Base-by-base conservation (phyloP, 495 filamentous ascomycete genomes). In the Penicillium atrosanguineum region DNA sequence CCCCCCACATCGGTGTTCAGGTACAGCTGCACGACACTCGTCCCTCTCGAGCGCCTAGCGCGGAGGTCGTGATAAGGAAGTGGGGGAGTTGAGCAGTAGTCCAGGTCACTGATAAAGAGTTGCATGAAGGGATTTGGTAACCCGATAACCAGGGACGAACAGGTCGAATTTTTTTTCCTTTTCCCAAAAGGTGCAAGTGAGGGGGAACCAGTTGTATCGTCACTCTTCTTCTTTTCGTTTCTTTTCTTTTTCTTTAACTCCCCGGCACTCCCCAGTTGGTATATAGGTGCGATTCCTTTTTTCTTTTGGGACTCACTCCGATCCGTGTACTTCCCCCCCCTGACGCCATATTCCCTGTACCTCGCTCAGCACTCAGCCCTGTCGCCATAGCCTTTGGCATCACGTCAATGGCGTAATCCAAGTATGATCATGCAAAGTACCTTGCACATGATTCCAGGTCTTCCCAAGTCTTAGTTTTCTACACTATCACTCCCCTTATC, bases 51-150 rank as follows among this genome's bases (percentile, higher is more conserved):
- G 50, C 50, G 50, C 50, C 50, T 52, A 59, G 57, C 57, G 57
- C 57, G 57, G 57, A 53, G 53, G 37, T 26, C 34, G 40, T 44
- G 56, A 50, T 59, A 53, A 56, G 52, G 52, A 38, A 31, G 37
- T 49, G 60, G 28, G 52, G 11, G 28, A 31, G 28, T 31, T 34
- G 31, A 4, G 11, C 1, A 34, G 11, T 34, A 12, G 8, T 2
- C 7, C 23, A 23, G 28, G 36, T 26, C 59, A 43, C 53, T 49
- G 56, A 34, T 34, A 52, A 55, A n/a, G 31, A 39, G 49, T 57
- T 60, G 45, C 44, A 46, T 50, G 53, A 60, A 56, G 40, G 46
- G 47, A 64, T 61, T 64, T 43, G 52, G 59, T 59, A 56, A 61
- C 23, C 4, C 28, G 52, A 55, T 55, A 55, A 39, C 25, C 19